Conservation (phyloP, 495 filamentous ascomycete genomes). For the Aspergillus leporis region DNA sequence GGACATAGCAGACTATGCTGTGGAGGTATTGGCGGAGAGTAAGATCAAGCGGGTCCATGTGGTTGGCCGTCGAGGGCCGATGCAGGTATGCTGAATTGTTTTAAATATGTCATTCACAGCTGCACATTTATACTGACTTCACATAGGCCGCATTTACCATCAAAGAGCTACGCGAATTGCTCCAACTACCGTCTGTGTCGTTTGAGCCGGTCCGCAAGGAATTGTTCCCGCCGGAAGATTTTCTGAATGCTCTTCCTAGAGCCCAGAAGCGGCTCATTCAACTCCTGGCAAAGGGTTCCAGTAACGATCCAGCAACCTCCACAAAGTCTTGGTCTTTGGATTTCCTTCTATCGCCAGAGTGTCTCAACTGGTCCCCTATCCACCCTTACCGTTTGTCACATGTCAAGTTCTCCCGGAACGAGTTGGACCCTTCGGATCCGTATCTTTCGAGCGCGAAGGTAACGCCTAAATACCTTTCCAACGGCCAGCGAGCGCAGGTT, state of each 20-base stretch:
- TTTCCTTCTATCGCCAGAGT: constrained; percentile 74
- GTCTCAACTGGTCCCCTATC: constrained; percentile 56
- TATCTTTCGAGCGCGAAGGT: constrained; percentile 47
- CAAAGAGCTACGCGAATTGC: constrained; percentile 85
- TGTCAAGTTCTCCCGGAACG: constrained; percentile 67
- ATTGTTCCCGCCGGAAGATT: constrained; percentile 58
- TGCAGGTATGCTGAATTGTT: constrained; percentile 59
- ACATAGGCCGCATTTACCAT: constrained; percentile 84
- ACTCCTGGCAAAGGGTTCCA: constrained; percentile 72
- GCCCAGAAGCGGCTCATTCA: constrained; percentile 75
- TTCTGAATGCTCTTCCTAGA: constrained; percentile 65
- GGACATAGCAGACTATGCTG: constrained; percentile 82
- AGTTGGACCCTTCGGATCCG: constrained; percentile 45
- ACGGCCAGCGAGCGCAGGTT: constrained; percentile 50
- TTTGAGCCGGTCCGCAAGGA: constrained; percentile 68
- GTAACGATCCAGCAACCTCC: constrained; percentile 42
- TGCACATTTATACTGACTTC: not conserved
- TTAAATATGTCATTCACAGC: constrained; percentile 9
- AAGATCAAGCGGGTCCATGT: constrained; percentile 77
- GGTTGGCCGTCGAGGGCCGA: constrained; percentile 81
- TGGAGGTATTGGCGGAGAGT: constrained; percentile 72
- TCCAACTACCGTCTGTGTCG: constrained; percentile 70
- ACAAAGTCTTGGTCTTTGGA: constrained; percentile 78
- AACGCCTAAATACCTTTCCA: constrained; percentile 35
- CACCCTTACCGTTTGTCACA: constrained; percentile 51